Evolutionary conservation across 306 rosid genomes (phyloP), one percentile per base, ranked within the genome.

Genomic region (Malus sylvestris): DNA sequence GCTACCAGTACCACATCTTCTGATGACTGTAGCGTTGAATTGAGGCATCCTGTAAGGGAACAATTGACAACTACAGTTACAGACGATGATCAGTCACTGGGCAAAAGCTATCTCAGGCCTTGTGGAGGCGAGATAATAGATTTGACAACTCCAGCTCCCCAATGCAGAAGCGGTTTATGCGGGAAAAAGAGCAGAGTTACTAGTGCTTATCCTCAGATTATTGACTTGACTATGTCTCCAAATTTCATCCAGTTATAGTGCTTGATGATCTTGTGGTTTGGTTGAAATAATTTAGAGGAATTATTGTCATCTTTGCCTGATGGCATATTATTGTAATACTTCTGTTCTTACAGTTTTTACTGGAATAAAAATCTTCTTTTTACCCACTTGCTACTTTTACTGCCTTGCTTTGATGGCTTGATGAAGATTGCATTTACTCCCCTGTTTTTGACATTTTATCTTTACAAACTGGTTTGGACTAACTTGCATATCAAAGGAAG

Each of bases 171-270:
- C 5, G 62, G 85, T 80, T 68, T 83, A 32, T 78, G 70, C 2
- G 80, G 85, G 33, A 83, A 83, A 82, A 93, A 83, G 83, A 86
- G 95, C 74, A 91, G 87, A 83, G 71, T 82, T 84, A 52, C 85
- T 23, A 32, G 80, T 29, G 72, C 59, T 76, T 68, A 71, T 75
- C 73, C 81, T 77, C 81, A 85, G 83, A 86, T 87, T 71, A 80
- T 93, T 32, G 98, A 93, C 85, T 79, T 93, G 76, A 93, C 96
- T 19, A 79, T 51, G 79, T 91, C 98, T 75, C 98, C 98, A 29
- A 83, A 62, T 71, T 88, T 91, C 80, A 77, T 93, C 68, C 97
- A 84, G 67, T 67, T 93, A 62, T 90, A 85, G 81, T 57, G 67
- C 15, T 53, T 55, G 67, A 22, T 6, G 5, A 35, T 58, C 15